Evolutionary conservation across 441 rosid genomes (phyloP).

Genomic region (Gossypium schwendimanii): DNA sequence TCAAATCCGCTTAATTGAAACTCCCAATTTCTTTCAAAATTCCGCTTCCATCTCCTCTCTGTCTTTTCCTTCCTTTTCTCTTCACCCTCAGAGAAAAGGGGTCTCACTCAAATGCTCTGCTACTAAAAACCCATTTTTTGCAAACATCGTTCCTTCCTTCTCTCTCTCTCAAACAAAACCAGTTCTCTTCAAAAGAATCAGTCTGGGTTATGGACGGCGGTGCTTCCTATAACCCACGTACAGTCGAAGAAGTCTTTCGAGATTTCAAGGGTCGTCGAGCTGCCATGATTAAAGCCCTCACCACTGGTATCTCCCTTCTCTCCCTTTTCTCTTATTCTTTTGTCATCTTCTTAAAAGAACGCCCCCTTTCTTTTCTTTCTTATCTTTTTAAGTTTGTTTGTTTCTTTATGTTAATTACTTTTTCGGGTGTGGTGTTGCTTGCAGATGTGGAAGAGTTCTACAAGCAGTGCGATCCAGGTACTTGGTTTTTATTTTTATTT

Average conservation of each 20-base stretch:
- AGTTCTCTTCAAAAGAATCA: too few relatives aligned
- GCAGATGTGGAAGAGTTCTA: conserved; percentile 33
- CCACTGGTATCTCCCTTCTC: conserved; percentile 29
- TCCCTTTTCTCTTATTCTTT: background rate
- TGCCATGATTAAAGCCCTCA: conserved; percentile 54
- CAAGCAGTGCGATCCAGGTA: conserved; percentile 36
- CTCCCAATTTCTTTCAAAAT: background rate
- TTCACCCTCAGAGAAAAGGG: background rate
- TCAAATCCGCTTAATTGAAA: conserved; percentile 41
- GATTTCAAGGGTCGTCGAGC: conserved; percentile 51
- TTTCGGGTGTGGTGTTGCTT: conserved; percentile 2
- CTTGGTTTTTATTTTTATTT: background rate
- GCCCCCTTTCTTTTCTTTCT: background rate
- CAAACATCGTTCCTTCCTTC: background rate
- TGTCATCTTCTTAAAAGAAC: background rate
- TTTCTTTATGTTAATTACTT: background rate
- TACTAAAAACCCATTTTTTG: background rate
- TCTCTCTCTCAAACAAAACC: conserved; percentile 17
- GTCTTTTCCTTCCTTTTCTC: background rate
- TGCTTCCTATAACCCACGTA: conserved; percentile 40
- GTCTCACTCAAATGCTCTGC: background rate
- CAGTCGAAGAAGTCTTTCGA: conserved; percentile 48
- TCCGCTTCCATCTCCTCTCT: background rate
- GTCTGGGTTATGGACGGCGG: conserved; percentile 42
- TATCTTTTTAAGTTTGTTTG: background rate